Evolutionary conservation across 371 early-diverging fungal genomes (phyloP), one percentile per base, ranked within the genome.

Genomic region (Apophysomyces trapeziformis): DNA sequence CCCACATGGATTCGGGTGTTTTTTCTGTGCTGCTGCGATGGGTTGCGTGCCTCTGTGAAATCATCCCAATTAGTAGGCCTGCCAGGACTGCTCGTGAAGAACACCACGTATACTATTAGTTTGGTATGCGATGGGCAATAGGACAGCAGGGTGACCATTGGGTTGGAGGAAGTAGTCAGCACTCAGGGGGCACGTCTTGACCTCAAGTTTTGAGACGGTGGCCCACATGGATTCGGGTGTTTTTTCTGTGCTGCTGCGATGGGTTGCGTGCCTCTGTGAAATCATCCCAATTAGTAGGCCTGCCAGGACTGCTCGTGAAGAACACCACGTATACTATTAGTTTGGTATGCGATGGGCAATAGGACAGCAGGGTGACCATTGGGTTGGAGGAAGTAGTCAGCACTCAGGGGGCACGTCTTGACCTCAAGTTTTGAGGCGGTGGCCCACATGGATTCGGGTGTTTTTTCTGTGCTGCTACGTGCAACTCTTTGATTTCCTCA

Each of bases 51-150:
- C n/a, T n/a, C n/a, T n/a, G n/a, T n/a, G n/a, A n/a, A n/a, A n/a
- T n/a, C n/a, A 46, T 46, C 8, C 47, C 47, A 46, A 46, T 46
- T 16, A 46, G 47, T 46, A 46, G 47, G 47, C n/a, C 47, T 46
- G 16, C 47, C 47, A 5, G 47, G 47, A 46, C 47, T 46, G 47
- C 47, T n/a, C 47, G 16, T 46, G 47, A 46, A 46, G 47, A 46
- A 46, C 47, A 46, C 47, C 47, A 16, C 47, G 8, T 46, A 46
- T 46, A 46, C 47, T 6, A 46, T 46, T 46, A 46, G 47, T 46
- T 46, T 46, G 47, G 47, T 67, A 46, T 46, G 47, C 47, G 47
- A 46, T 46, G 47, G 16, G 47, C 47, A 46, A 46, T 46, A 46
- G 47, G 47, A 46, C 47, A 16, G 47, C n/a, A 46, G 47, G 47